Percentiles rank a stretch among this genome's conserved stretches.
phyloP scores from a whole-genome alignment of 371 early-diverging fungal species.

The Rhizomucor pusillus region DNA sequence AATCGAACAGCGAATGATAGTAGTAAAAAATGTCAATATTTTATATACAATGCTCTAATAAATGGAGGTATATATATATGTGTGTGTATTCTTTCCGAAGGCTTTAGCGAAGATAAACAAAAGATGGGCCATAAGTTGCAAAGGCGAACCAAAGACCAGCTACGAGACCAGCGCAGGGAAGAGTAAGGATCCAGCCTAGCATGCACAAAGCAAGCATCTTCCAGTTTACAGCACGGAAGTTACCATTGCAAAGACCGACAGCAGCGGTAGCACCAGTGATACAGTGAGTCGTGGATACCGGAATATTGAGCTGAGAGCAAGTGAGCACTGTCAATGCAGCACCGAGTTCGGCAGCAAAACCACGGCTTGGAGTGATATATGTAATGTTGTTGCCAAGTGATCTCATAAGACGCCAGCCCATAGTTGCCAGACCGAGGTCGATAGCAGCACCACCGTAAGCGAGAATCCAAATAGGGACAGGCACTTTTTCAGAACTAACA shows the following conservation, averaged over 20 bases:
- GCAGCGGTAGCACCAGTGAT: slow-evolving; percentile 82
- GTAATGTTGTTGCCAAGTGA: slow-evolving; percentile 83
- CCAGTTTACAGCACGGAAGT: slow-evolving; percentile 77
- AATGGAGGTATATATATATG: no score
- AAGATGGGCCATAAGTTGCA: slow-evolving; percentile 53
- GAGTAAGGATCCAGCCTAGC: slow-evolving; percentile 78
- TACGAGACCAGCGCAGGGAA: slow-evolving; percentile 71
- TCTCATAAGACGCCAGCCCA: slow-evolving; percentile 74
- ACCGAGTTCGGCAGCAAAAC: slow-evolving; percentile 82
- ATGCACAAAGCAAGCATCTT: slow-evolving; percentile 66
- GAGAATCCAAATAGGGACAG: slow-evolving; percentile 76
- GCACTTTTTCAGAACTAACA: slow-evolving; percentile 41
- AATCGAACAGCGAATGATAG: no score
- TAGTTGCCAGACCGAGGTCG: slow-evolving; percentile 73
- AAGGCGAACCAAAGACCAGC: slow-evolving; percentile 72
- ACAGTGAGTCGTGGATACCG: slow-evolving; percentile 90
- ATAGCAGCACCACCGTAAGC: slow-evolving; percentile 78
- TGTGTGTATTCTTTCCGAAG: neutral
- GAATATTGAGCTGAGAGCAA: slow-evolving; percentile 77
- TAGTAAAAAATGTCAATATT: no score
- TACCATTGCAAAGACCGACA: slow-evolving; percentile 82
- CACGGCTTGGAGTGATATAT: slow-evolving; percentile 81
- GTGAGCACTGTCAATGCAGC: slow-evolving; percentile 84
- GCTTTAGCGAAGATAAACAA: slow-evolving; percentile 11
- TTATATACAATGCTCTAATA: no score